Percentiles rank a stretch among this genome's conserved stretches.
These are phyloP conservation scores for Ciborinia camelliae DNA, from an alignment of 2,329 filamentous ascomycete genomes.

Conservation along the genomic window DNA sequence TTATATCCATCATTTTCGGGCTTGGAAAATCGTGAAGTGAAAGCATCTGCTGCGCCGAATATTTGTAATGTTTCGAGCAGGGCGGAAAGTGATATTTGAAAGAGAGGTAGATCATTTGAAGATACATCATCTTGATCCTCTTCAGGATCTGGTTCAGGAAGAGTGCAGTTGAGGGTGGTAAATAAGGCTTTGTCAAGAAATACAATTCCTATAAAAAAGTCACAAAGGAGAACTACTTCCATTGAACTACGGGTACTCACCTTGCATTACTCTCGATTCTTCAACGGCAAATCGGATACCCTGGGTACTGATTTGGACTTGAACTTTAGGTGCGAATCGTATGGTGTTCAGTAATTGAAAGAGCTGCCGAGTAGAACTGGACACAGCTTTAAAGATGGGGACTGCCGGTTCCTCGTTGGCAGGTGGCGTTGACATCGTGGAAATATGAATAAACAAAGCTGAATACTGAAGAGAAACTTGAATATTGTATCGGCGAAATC, in stretches of 20 bases:
- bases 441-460: not conserved
- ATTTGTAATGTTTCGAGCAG: conserved; percentile 94
- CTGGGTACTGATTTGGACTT: conserved; percentile 75
- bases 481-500: conserved; percentile 21
- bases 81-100: conserved; percentile 82
- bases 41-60: conserved; percentile 76
- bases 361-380: conserved; percentile 73
- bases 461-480: conserved; percentile 7
- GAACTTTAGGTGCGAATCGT: conserved; percentile 52
- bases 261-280: conserved; percentile 88
- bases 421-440: conserved; percentile 33
- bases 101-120: conserved; percentile 56
- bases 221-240: conserved; percentile 22
- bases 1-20: conserved; percentile 58
- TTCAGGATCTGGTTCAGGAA: conserved; percentile 39
- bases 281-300: conserved; percentile 86
- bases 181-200: conserved; percentile 90
- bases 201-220: conserved; percentile 55
- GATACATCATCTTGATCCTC: conserved; percentile 42
- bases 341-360: conserved; percentile 60
- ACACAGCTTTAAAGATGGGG: conserved; percentile 69
- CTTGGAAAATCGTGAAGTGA: conserved; percentile 52
- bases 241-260: conserved; percentile 44
- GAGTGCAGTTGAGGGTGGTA: conserved; percentile 73
- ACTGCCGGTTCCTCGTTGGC: conserved; percentile 34